Conservation (phyloP, 805 yeast genomes). For the Wickerhamomyces hampshirensis region DNA sequence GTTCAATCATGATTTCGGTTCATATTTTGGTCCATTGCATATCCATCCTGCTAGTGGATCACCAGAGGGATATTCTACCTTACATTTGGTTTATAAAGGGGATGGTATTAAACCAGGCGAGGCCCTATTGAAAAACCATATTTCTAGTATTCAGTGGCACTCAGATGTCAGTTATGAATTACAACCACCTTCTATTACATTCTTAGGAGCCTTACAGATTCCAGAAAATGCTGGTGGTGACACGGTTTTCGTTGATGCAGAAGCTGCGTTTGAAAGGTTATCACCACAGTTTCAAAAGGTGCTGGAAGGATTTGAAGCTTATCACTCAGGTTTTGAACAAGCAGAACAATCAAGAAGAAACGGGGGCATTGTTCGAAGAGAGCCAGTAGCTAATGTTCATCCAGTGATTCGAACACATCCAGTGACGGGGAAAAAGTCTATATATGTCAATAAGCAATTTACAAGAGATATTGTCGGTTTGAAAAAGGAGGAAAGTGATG, state of each 20-base stretch:
- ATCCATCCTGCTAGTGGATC: slow-evolving; percentile 71
- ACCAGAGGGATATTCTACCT: slow-evolving; percentile 51
- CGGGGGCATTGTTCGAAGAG: slow-evolving; percentile 57
- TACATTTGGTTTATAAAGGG: slow-evolving; percentile 45
- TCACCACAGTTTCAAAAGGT: slow-evolving; percentile 53
- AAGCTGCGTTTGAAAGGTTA: slow-evolving; percentile 58
- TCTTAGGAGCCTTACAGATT: slow-evolving; percentile 50
- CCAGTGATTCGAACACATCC: slow-evolving; percentile 65
- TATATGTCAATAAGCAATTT: slow-evolving; percentile 50
- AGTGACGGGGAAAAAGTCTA: slow-evolving; percentile 50
- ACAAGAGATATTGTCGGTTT: slow-evolving; percentile 59
- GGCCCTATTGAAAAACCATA: background rate
- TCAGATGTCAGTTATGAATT: slow-evolving; percentile 62
- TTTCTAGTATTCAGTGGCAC: slow-evolving; percentile 38
- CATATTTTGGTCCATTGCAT: slow-evolving; percentile 63
- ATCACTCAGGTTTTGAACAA: slow-evolving; percentile 61
- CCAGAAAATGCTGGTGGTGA: slow-evolving; percentile 56
- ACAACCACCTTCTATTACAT: slow-evolving; percentile 62
- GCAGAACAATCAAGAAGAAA: slow-evolving; percentile 39
- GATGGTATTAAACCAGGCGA: slow-evolving; percentile 2
- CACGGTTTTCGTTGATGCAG: slow-evolving; percentile 56
- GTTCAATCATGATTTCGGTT: slow-evolving; percentile 45
- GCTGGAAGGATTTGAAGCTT: slow-evolving; percentile 50
- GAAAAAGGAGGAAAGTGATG: slow-evolving; percentile 59
- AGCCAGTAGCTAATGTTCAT: slow-evolving; percentile 51